Evolutionary conservation across 2,329 filamentous ascomycete genomes (phyloP).

Genomic region (Scedosporium aurantiacum): DNA sequence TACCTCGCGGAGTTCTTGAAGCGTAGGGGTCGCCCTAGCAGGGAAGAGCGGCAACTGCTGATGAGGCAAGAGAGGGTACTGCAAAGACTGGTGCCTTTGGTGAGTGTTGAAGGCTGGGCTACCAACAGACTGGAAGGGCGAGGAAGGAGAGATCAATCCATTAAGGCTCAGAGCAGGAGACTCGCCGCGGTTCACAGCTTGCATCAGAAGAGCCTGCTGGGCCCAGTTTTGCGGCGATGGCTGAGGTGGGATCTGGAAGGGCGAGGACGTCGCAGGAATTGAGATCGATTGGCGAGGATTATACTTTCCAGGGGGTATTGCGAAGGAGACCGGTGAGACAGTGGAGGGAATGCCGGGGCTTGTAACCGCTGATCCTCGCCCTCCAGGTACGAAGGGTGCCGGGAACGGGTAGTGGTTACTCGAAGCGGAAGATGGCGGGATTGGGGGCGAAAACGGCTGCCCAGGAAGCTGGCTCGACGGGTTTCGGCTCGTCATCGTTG

Average conservation of each 20-base stretch:
- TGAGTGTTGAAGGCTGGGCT: conserved; percentile 34
- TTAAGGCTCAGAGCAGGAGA: conserved; percentile 54
- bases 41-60: conserved; percentile 46
- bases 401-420: conserved; percentile 58
- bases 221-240: conserved; percentile 49
- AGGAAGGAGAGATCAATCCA: conserved; percentile 51
- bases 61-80: conserved; percentile 45
- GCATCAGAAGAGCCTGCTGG: conserved; percentile 44
- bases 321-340: conserved; percentile 63
- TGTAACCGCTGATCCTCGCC: conserved; percentile 47
- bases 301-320: conserved; percentile 44
- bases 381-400: conserved; percentile 33
- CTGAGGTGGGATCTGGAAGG: conserved; percentile 55
- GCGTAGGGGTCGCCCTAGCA: conserved; percentile 44
- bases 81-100: conserved; percentile 48
- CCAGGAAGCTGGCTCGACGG: conserved; percentile 64
- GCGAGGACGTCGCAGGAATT: conserved; percentile 51
- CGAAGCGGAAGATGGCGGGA: conserved; percentile 66
- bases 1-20: conserved; percentile 65
- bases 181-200: conserved; percentile 41
- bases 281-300: conserved; percentile 65
- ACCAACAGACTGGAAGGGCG: conserved; percentile 38
- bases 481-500: conserved; percentile 52
- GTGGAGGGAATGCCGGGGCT: conserved; percentile 54
- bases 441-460: conserved; percentile 71